Evolutionary conservation across 2,329 filamentous ascomycete genomes (phyloP).

Genomic region (Fusarium sp.): DNA sequence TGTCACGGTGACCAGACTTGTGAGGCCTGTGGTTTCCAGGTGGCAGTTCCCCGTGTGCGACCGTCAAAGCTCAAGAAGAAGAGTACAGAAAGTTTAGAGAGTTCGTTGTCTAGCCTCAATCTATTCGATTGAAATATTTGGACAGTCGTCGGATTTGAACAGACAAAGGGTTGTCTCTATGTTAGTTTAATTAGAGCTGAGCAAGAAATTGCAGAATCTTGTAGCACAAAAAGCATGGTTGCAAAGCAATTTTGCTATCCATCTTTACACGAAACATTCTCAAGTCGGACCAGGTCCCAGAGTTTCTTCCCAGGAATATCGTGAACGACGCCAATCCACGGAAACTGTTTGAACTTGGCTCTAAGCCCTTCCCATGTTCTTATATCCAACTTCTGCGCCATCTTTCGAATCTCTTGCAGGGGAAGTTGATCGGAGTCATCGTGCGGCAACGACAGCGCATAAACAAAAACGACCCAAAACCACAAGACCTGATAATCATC

Average conservation of each 20-base stretch:
- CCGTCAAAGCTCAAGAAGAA: neutral
- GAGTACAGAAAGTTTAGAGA: neutral
- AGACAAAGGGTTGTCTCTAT: no score
- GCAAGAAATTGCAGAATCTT: no score
- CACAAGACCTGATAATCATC: conserved; percentile 21
- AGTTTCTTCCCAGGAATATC: conserved; percentile 21
- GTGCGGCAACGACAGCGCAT: conserved; percentile 16
- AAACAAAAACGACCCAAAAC: conserved; percentile 38
- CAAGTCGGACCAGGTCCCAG: conserved; percentile 16
- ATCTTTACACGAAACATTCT: no score
- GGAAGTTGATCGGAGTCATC: neutral
- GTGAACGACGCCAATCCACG: conserved; percentile 37
- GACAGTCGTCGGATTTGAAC: no score
- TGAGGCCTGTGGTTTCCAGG: neutral
- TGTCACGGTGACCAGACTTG: neutral
- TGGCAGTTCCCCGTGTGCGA: neutral
- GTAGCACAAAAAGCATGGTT: no score
- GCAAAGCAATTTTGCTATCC: no score
- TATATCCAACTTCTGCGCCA: conserved; percentile 7
- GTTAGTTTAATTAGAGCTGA: no score
- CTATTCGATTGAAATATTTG: no score
- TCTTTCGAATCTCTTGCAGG: neutral
- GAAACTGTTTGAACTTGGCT: conserved; percentile 14
- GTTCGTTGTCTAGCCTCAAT: no score
- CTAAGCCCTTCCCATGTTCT: conserved; percentile 25